Base-by-base conservation (phyloP, 1,139 yeast genomes). In the Zygosaccharomyces pseudobailii region DNA sequence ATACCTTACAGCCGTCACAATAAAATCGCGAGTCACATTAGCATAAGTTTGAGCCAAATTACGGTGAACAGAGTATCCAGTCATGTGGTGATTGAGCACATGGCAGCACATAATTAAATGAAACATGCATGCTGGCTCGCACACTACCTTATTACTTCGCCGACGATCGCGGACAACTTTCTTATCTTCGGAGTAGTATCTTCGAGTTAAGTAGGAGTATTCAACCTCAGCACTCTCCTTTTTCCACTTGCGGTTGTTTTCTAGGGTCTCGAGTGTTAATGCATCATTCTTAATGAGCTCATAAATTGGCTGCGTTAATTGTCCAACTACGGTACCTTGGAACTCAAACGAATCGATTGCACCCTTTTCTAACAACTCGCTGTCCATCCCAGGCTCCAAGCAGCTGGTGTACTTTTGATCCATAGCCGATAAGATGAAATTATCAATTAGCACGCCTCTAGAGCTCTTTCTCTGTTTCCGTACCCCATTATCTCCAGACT, bases 41-140 rank as follows among this genome's bases (percentile, higher is more conserved):
- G 65, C 56, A 38, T 56, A 61, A 21, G 50, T 48, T 30, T 54
- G 50, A 6, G 49, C 46, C 21, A 66, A 31, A 20, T 52, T 43
- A 13, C 46, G 47, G 41, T 56, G 55, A 5, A 63, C 40, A n/a
- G 48, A 46, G 20, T 52, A 49, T 25, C 45, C 49, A 8, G 50
- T 48, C 39, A 55, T 45, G 48, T 65, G 68, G 17, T 52, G 48
- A 48, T 66, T 65, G 46, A 63, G 49, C 13, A 66, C 38, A 50
- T 66, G 69, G 5, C 61, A 56, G 8, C 57, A 51, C 50, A 64
- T 55, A 8, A 64, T 54, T 33, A 61, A 46, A 40, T 63, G 62
- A 32, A 52, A 61, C n/a, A 63, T 46, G 30, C 46, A 43, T 8
- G 60, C 51, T 0, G 69, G 69, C 31, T 62, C 65, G 47, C 61